Evolutionary conservation across 106 monocot genomes (phyloP), one percentile per base, ranked within the genome.

Genomic region (Vanilla planifolia): DNA sequence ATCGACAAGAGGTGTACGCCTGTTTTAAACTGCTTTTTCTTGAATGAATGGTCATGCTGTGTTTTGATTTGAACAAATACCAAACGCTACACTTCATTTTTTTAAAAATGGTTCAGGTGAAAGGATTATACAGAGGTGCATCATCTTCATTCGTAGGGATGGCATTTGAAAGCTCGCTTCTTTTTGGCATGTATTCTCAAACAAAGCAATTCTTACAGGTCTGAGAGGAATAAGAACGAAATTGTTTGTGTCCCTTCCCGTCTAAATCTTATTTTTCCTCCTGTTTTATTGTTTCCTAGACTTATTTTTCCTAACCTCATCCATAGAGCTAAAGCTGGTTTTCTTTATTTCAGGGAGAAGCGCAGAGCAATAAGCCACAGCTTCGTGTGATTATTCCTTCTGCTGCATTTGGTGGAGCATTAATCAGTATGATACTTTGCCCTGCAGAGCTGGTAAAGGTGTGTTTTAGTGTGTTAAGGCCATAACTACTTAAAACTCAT

Each of bases 361-460:
- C 65, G 53, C 71, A 69, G 51, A 72, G 56, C 62, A 71, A 55
- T 55, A 64, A 46, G 52, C 95, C 95, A 44, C 80, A 87, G 61
- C 81, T 96, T 3, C 69, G 79, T 30, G 86, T 84, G 68, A 84
- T 96, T 71, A 47, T 96, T 57, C 95, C 95, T 41, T 96, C 90
- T 5, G 95, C 86, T 55, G 86, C 76, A 73, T 90, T 39, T 75
- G 80, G 70, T 48, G 95, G 95, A 48, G 71, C 90, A n/a, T 24
- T 89, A 40, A 90, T 96, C 35, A 96, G 86, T 55, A 78, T 76
- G 28, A 79, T 96, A 63, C 66, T 90, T 20, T 75, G 86, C 60
- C 95, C 95, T 48, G 58, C 90, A 53, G 95, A 96, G 64, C 74
- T 91, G n/a, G 66, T 87, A 15, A 91, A 96, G 80, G 95, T 90